A percentile compares a stretch with the other conserved stretches of the same genome.
Evolutionary conservation across 2,329 filamentous ascomycete species (phyloP).

Genomic region (Colletotrichum sp.): DNA sequence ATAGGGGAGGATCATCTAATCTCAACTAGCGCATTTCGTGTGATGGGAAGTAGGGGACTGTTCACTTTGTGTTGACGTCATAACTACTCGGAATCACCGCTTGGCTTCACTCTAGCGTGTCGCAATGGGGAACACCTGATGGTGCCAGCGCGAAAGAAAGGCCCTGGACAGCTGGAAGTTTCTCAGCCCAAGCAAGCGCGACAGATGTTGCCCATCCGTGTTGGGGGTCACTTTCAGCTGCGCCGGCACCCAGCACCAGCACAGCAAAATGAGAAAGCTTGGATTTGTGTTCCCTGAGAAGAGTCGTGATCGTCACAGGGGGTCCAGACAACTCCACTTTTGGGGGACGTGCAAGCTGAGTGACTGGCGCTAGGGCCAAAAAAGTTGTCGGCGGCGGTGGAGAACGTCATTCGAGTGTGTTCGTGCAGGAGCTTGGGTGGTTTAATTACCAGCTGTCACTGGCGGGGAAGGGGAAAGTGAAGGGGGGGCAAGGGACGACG

Average conservation of each 20-base stretch:
- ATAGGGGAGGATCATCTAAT: background rate
- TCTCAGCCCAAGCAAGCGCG: background rate
- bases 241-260: background rate
- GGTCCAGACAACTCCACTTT: slow-evolving; percentile 2
- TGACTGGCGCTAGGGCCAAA: slow-evolving; percentile 6
- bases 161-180: background rate
- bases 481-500: background rate
- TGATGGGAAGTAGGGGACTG: slow-evolving; percentile 4
- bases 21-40: slow-evolving; percentile 7
- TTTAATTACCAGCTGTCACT: slow-evolving; percentile 19
- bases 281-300: background rate
- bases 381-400: slow-evolving; percentile 6
- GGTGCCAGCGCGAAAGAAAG: background rate
- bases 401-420: slow-evolving; percentile 19
- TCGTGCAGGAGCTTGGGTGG: slow-evolving; percentile 14
- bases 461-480: background rate
- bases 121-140: background rate
- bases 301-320: slow-evolving; percentile 20
- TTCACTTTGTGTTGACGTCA: slow-evolving; percentile 12
- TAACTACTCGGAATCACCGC: background rate
- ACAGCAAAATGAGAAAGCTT: background rate
- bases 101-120: background rate
- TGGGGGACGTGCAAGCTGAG: background rate
- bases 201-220: background rate
- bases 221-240: background rate